These are phyloP conservation scores for Casuarina cunninghamiana DNA, from an alignment of 306 rosid species.

Conservation along the genomic window DNA sequence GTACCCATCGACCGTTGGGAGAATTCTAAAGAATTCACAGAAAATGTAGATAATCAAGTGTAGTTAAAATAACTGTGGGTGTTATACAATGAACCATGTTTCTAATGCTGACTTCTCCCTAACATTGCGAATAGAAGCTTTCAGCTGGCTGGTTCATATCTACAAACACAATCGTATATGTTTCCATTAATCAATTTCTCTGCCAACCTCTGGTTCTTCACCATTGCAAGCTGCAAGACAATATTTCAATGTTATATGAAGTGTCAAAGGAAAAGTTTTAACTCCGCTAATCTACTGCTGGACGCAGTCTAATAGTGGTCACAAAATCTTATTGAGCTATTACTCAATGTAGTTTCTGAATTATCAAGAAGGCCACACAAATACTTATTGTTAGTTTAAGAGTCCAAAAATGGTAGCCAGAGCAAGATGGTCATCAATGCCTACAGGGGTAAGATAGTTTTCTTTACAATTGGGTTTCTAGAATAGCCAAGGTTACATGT, in stretches of 20 bases:
- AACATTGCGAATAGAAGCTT: conserved; percentile 11
- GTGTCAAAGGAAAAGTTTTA: conserved; percentile 1
- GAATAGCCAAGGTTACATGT: no score
- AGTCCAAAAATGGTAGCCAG: no score
- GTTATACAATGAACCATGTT: neutral
- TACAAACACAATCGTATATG: conserved; percentile 82
- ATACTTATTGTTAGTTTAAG: neutral
- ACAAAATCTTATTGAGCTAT: conserved; percentile 2
- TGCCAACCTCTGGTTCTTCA: conserved; percentile 96
- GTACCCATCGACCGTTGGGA: neutral
- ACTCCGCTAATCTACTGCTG: neutral
- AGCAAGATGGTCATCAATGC: no score
- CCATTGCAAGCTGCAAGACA: conserved; percentile 92
- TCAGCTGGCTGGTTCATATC: conserved; percentile 74
- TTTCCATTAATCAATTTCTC: conserved; percentile 83
- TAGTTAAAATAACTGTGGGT: neutral
- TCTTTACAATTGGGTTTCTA: no score
- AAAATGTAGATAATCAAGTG: neutral
- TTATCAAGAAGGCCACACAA: neutral
- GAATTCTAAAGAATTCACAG: neutral
- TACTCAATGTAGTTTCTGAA: neutral
- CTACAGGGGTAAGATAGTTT: no score
- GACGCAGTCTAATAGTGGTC: neutral
- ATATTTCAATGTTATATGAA: neutral
- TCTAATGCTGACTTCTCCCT: neutral